These are phyloP conservation scores for Fusarium sp. DNA, from an alignment of 2,329 filamentous ascomycete genomes.

Conservation along the genomic window DNA sequence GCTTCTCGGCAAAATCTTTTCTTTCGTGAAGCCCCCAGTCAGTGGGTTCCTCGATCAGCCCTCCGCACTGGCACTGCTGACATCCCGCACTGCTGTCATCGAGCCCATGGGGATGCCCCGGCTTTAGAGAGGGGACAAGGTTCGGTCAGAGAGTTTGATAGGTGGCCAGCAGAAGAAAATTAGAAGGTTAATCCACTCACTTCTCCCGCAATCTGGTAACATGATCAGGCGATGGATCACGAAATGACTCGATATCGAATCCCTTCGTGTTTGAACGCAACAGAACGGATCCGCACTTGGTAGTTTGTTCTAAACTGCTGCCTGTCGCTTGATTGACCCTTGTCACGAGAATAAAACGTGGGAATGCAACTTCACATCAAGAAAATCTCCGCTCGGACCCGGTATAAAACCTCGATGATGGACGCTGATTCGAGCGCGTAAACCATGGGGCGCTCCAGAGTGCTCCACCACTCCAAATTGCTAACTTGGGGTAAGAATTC, in stretches of 20 bases:
- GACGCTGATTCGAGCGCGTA: slow-evolving; percentile 31
- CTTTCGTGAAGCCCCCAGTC: background rate
- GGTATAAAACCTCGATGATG: accelerated
- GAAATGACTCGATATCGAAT: slow-evolving; percentile 11
- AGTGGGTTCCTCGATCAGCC: slow-evolving; percentile 1
- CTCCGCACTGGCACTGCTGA: slow-evolving; percentile 5
- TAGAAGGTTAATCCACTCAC: background rate
- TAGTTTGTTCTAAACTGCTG: slow-evolving; percentile 28
- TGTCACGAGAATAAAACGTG: slow-evolving; percentile 8
- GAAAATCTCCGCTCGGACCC: slow-evolving; percentile 3
- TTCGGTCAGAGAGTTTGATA: background rate
- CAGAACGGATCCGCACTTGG: slow-evolving; percentile 14
- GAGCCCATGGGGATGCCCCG: slow-evolving; percentile 15
- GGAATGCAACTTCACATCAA: background rate
- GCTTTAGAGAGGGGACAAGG: background rate
- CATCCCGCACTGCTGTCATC: slow-evolving; percentile 7
- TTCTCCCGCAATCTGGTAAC: background rate
- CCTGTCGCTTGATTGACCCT: slow-evolving; percentile 19
- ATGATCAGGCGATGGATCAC: slow-evolving; percentile 12
- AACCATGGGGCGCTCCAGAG: background rate
- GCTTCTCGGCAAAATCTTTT: background rate
- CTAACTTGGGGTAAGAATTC: slow-evolving; percentile 10
- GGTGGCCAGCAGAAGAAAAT: background rate
- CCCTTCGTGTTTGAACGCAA: background rate
- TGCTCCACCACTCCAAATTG: slow-evolving; percentile 14